These are phyloP conservation scores for Monosporascus sp. DNA, from an alignment of 2,329 filamentous ascomycete species.

Conservation along the genomic window DNA sequence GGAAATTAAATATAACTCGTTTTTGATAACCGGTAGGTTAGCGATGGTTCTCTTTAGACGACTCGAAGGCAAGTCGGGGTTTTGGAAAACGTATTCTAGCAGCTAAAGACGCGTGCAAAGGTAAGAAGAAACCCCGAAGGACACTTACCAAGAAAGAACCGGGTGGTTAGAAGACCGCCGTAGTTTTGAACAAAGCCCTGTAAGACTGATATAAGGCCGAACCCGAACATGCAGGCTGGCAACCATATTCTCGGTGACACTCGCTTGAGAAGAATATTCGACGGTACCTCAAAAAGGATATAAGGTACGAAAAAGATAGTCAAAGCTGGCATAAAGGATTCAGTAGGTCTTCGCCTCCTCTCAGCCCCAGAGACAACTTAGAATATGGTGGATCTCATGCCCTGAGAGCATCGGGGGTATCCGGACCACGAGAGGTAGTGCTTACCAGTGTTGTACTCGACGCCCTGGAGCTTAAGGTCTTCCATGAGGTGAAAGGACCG, in stretches of 20 bases:
- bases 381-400: no score
- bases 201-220: slow-evolving; percentile 67
- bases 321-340: slow-evolving; percentile 35
- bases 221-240: slow-evolving; percentile 76
- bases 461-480: slow-evolving; percentile 55
- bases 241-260: slow-evolving; percentile 45
- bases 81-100: no score
- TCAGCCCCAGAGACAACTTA: not conserved
- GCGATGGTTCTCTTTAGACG: no score
- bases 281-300: slow-evolving; percentile 65
- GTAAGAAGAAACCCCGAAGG: no score
- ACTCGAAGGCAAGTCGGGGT: no score
- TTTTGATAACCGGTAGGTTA: no score
- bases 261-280: slow-evolving; percentile 65
- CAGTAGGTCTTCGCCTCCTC: slow-evolving; percentile 4
- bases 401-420: no score
- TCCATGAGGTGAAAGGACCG: slow-evolving; percentile 57
- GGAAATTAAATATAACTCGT: no score
- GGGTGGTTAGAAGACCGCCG: slow-evolving; percentile 66
- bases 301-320: slow-evolving; percentile 82
- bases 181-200: slow-evolving; percentile 79
- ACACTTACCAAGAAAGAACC: slow-evolving; percentile 63
- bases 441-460: slow-evolving; percentile 62
- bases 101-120: no score
- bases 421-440: not conserved